phyloP scores from a whole-genome alignment of 2,329 filamentous ascomycete species.

The Aspergillus caelatus region DNA sequence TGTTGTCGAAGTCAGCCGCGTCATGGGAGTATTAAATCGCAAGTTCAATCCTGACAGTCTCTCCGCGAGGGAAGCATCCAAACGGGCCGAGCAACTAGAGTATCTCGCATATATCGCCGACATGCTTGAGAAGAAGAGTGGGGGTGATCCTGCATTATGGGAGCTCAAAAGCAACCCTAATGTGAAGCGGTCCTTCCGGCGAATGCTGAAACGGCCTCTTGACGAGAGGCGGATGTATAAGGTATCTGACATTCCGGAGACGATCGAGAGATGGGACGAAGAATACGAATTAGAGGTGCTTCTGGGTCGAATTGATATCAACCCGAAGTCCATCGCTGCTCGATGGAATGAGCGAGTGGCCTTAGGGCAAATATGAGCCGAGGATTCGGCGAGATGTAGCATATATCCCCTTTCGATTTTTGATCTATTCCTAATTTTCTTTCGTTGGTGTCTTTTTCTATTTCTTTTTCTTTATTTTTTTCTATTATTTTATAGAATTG shows the following conservation, averaged over 20 bases:
- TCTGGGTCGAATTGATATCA: slow-evolving; percentile 20
- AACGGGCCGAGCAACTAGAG: slow-evolving; percentile 16
- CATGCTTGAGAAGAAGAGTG: slow-evolving; percentile 26
- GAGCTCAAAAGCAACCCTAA: slow-evolving; percentile 14
- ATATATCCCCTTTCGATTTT: neutral
- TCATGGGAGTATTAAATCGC: slow-evolving; percentile 24
- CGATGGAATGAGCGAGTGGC: slow-evolving; percentile 21
- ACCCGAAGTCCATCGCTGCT: slow-evolving; percentile 16
- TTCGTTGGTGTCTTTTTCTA: neutral
- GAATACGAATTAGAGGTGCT: slow-evolving; percentile 31
- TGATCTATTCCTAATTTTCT: neutral
- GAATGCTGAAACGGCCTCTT: slow-evolving; percentile 13
- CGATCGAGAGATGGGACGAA: slow-evolving; percentile 31
- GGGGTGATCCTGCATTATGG: slow-evolving; percentile 23
- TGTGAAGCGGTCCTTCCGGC: slow-evolving; percentile 19
- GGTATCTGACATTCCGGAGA: slow-evolving; percentile 14
- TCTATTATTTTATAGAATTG: neutral
- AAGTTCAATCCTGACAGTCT: slow-evolving; percentile 7
- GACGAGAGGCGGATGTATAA: slow-evolving; percentile 18
- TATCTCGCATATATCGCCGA: slow-evolving; percentile 25
- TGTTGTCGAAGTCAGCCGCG: slow-evolving; percentile 35
- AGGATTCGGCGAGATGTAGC: neutral
- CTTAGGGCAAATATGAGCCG: slow-evolving; percentile 1
- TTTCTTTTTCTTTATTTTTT: neutral
- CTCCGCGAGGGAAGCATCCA: slow-evolving; percentile 5